Evolutionary conservation across 192 early-diverging fungal species (phyloP).

Genomic region (Backusella parvicylindrica): DNA sequence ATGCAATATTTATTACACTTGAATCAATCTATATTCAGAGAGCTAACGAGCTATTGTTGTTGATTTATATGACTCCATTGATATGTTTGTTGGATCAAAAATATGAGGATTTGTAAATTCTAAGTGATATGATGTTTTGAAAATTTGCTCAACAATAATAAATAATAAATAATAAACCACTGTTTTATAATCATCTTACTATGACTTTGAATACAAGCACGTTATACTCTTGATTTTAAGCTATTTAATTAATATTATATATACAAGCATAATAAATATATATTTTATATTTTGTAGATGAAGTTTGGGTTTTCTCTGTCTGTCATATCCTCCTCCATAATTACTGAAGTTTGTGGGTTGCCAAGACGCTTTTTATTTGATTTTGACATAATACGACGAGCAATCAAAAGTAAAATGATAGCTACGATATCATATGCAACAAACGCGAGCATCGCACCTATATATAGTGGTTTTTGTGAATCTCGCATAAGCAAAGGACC

Average conservation of each 20-base stretch:
- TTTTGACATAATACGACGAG: constrained; percentile 16
- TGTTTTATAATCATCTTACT: no score
- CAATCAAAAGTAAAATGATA: constrained; percentile 8
- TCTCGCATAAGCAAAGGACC: constrained; percentile 21
- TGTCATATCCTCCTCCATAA: background rate
- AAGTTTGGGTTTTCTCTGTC: background rate
- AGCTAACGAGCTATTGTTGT: no score
- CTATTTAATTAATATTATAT: background rate
- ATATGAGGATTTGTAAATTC: no score
- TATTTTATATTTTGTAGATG: background rate
- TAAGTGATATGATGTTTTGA: no score
- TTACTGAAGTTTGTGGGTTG: background rate
- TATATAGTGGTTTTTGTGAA: constrained; percentile 14
- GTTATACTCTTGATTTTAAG: background rate
- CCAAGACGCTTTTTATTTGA: constrained; percentile 2
- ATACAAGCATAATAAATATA: background rate
- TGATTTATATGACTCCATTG: no score
- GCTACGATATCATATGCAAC: constrained; percentile 6
- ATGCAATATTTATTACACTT: no score
- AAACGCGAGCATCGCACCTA: constrained; percentile 14
- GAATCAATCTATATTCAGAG: no score
- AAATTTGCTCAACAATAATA: no score
- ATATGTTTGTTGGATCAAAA: no score
- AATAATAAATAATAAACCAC: no score
- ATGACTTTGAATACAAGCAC: background rate